Percentiles rank a stretch among this genome's conserved stretches.
These are phyloP conservation scores for Brettanomyces custersianus DNA, from an alignment of 805 yeast genomes.

Conservation along the genomic window DNA sequence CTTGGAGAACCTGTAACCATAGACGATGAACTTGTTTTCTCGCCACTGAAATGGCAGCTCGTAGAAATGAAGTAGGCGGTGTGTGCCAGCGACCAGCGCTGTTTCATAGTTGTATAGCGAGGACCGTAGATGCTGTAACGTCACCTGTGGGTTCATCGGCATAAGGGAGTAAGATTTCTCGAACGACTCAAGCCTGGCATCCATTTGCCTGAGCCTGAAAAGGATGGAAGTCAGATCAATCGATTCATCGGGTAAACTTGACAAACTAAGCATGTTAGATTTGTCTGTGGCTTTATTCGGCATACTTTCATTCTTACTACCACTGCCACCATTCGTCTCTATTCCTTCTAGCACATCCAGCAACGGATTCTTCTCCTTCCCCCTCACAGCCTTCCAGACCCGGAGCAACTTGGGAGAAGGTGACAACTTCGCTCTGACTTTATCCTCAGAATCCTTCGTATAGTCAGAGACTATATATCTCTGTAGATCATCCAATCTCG, in stretches of 20 bases:
- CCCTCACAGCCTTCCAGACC: slow-evolving; percentile 17
- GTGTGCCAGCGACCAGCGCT: slow-evolving; percentile 34
- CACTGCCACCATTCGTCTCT: too few species aligned
- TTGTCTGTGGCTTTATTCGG: not conserved
- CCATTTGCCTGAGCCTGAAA: slow-evolving; percentile 28
- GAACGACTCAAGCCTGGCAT: slow-evolving; percentile 31
- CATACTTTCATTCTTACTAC: too few species aligned
- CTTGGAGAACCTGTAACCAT: slow-evolving; percentile 78
- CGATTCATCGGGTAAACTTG: too few species aligned
- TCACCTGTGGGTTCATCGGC: slow-evolving; percentile 18
- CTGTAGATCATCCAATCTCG: slow-evolving; percentile 20
- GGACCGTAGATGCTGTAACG: slow-evolving; percentile 22
- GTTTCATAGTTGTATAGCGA: slow-evolving; percentile 37
- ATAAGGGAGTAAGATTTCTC: slow-evolving; percentile 26
- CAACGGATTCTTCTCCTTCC: slow-evolving; percentile 20
- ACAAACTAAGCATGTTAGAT: too few species aligned
- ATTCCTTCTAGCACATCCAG: slow-evolving; percentile 21
- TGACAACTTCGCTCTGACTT: slow-evolving; percentile 7
- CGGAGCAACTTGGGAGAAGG: slow-evolving; percentile 17
- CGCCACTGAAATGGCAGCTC: slow-evolving; percentile 91
- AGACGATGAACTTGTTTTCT: slow-evolving; percentile 76
- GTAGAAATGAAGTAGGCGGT: slow-evolving; percentile 60
- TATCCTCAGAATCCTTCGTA: slow-evolving; percentile 9
- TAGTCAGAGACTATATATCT: slow-evolving; percentile 12
- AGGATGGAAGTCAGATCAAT: not conserved